Evolutionary conservation across 2,329 filamentous ascomycete genomes (phyloP), one percentile per base, ranked within the genome.

Genomic region (Byssochlamys sp.): DNA sequence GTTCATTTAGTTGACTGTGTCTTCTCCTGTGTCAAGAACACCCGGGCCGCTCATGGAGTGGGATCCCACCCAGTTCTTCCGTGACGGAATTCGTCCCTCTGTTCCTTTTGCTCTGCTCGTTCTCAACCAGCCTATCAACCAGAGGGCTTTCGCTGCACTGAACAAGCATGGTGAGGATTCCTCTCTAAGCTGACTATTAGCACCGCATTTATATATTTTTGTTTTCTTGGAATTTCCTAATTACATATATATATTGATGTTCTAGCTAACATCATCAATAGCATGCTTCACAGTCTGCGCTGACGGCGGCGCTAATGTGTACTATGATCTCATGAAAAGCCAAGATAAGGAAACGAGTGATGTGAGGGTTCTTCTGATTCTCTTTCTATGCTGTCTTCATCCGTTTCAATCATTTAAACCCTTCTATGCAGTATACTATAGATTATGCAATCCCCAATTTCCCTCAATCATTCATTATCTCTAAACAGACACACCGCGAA

Each of bases 241-340:
- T 49, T 55, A 12, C 14, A 26, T 49, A 6, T n/a, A 10, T 29
- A 9, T n/a, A 12, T 28, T 9, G 12, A 4, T 26, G 29, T 10
- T 19, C 27, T 35, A 49, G 52, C 51, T 33, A 6, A 57, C 51
- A n/a, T 54, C 7, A n/a, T 27, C 25, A 35, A 31, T 64, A 89
- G 86, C 88, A 55, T 77, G 75, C 25, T 81, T 86, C 60, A 83
- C 82, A 26, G 80, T 97, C 55, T 95, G 91, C 58, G 94, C 91
- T 28, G 94, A 99, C 75, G 94, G 91, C 57, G 94, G 91, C 26
- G 91, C 91, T 52, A 95, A 97, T 68, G 81, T 84, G 39, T 80
- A 96, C 24, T 79, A 81, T 62, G 73, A 84, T 62, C 75, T 79
- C 62, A 73, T 79, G 62, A 67, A 65, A 61, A 60, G 54, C 28